phyloP scores from a whole-genome alignment of 179 eudicot species.

The Sideroxylon spinosum region DNA sequence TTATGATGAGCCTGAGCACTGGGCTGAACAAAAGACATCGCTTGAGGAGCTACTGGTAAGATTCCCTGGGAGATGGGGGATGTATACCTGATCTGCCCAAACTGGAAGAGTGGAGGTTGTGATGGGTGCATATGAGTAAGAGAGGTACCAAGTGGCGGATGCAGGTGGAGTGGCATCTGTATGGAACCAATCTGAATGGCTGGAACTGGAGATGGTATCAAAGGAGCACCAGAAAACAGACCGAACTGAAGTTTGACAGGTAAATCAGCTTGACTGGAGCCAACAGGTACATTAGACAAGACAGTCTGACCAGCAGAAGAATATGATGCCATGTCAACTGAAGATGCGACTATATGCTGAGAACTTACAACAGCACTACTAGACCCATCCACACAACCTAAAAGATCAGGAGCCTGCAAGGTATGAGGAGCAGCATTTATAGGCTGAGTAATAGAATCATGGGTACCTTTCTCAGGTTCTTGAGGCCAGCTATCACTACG shows the following conservation, averaged over 20 bases:
- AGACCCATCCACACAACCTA: constrained; percentile 27
- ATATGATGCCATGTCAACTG: constrained; percentile 23
- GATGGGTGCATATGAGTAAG: constrained; percentile 61
- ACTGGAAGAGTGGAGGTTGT: constrained; percentile 79
- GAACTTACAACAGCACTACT: constrained; percentile 22
- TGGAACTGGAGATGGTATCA: constrained; percentile 91
- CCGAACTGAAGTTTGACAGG: constrained; percentile 92
- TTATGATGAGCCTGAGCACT: constrained; percentile 42
- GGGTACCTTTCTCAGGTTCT: constrained; percentile 29
- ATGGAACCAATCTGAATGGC: constrained; percentile 98
- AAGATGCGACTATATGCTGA: constrained; percentile 35
- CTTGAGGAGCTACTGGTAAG: constrained; percentile 57
- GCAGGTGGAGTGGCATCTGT: constrained; percentile 95
- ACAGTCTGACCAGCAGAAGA: constrained; percentile 39
- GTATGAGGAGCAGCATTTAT: constrained; percentile 24
- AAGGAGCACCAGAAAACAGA: constrained; percentile 87
- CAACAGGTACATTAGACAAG: constrained; percentile 35
- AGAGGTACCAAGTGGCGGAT: constrained; percentile 68
- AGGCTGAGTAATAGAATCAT: constrained; percentile 31
- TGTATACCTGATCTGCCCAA: constrained; percentile 81
- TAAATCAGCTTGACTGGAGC: constrained; percentile 43
- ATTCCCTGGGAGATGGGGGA: constrained; percentile 77
- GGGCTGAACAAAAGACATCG: constrained; percentile 69
- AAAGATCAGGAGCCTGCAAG: constrained; percentile 25
- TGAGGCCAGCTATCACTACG: constrained; percentile 24